A percentile compares a stretch with the other conserved stretches of the same genome.
phyloP scores from a whole-genome alignment of 2,329 filamentous ascomycete genomes.

The Penicillium sp. region DNA sequence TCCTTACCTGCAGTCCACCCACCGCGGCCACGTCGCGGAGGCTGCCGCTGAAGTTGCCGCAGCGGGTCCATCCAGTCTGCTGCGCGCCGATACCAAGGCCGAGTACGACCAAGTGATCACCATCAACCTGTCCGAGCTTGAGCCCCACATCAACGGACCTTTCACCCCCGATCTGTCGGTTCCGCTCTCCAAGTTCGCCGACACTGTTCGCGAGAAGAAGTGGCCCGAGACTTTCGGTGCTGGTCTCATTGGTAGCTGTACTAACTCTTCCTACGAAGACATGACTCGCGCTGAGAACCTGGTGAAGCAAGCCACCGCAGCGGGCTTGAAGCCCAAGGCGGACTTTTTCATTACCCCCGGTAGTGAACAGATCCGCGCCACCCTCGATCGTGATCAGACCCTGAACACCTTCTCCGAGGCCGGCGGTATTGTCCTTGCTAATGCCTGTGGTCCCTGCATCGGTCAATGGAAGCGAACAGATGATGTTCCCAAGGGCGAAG shows the following conservation, averaged over 20 bases:
- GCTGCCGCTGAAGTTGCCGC: slow-evolving; percentile 64
- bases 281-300: slow-evolving; percentile 95
- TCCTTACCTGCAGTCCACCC: slow-evolving; percentile 83
- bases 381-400: slow-evolving; percentile 84
- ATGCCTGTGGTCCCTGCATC: slow-evolving; percentile 83
- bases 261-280: slow-evolving; percentile 97
- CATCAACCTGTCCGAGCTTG: slow-evolving; percentile 85
- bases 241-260: slow-evolving; percentile 95
- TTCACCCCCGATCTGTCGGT: slow-evolving; percentile 96
- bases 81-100: slow-evolving; percentile 77
- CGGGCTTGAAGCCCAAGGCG: slow-evolving; percentile 84
- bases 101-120: slow-evolving; percentile 89
- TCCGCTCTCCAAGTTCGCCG: slow-evolving; percentile 85
- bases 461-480: slow-evolving; percentile 95
- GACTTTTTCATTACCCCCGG: slow-evolving; percentile 97
- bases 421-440: slow-evolving; percentile 86
- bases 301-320: slow-evolving; percentile 84
- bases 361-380: slow-evolving; percentile 94
- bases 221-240: slow-evolving; percentile 93
- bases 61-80: slow-evolving; percentile 34
- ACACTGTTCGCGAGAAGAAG: slow-evolving; percentile 76
- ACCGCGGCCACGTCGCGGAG: slow-evolving; percentile 70
- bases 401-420: slow-evolving; percentile 82
- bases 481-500: slow-evolving; percentile 77
- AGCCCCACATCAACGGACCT: slow-evolving; percentile 96